Percentiles rank a stretch among this genome's conserved stretches.
Conservation (phyloP, 78 protist species). For the Cavenderia fasciculata region DNA sequence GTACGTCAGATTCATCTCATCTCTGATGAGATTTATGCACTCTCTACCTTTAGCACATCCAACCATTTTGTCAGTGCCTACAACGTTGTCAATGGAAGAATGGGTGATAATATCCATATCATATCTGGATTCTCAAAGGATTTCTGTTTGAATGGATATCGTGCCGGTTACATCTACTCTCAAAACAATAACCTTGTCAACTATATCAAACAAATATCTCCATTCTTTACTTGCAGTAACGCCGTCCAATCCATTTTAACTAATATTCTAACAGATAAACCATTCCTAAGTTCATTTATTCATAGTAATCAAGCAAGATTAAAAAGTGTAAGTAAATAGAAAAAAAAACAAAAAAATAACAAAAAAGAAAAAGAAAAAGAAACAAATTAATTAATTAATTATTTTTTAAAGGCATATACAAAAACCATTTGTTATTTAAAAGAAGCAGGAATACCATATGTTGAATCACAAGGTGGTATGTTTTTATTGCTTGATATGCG, state of each 20-base stretch:
- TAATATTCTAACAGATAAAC: slow-evolving; percentile 10
- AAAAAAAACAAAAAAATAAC: too few species aligned
- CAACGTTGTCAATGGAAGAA: slow-evolving; percentile 7
- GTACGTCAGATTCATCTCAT: slow-evolving; percentile 29
- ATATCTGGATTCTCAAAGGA: slow-evolving; percentile 75
- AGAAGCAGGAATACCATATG: slow-evolving; percentile 17
- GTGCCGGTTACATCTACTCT: slow-evolving; percentile 59
- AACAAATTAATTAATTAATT: too few species aligned
- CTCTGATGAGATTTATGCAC: slow-evolving; percentile 72
- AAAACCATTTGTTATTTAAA: too few species aligned
- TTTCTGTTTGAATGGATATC: slow-evolving; percentile 71
- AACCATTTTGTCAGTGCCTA: slow-evolving; percentile 1
- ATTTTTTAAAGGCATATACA: too few species aligned
- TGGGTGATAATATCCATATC: slow-evolving; percentile 57
- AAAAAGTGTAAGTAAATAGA: not conserved
- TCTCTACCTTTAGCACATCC: slow-evolving; percentile 27
- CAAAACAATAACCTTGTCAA: slow-evolving; percentile 16
- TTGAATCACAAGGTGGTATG: slow-evolving; percentile 31
- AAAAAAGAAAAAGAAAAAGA: too few species aligned
- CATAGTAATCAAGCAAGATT: slow-evolving; percentile 9
- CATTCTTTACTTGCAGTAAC: slow-evolving; percentile 33
- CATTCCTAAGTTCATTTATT: slow-evolving; percentile 9
- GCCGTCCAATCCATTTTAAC: slow-evolving; percentile 14
- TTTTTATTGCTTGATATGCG: slow-evolving; percentile 49
- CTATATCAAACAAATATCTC: not conserved